These are phyloP conservation scores for Lenzites betulinus DNA, from an alignment of 768 basidiomycete species.

Conservation along the genomic window DNA sequence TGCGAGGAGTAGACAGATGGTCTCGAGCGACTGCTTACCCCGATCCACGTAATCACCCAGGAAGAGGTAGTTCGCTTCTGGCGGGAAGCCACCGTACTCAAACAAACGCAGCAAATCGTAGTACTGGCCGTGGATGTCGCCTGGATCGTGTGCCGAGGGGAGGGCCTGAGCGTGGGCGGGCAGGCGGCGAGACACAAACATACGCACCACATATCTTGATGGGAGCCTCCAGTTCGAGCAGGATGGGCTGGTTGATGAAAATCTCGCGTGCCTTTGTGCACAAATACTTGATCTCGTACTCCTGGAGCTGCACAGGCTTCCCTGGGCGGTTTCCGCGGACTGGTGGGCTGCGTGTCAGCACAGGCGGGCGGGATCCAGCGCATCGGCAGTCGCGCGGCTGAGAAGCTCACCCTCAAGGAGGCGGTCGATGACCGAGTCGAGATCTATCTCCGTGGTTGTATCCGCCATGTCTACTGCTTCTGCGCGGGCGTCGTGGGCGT, in stretches of 20 bases:
- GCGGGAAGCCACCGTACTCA: constrained; percentile 99
- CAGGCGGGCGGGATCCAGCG: constrained; percentile 14
- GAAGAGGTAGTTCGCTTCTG: constrained; percentile 99
- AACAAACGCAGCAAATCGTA: constrained; percentile 97
- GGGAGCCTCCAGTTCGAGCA: constrained; percentile 96
- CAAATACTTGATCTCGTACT: constrained; percentile 99
- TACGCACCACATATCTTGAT: constrained; percentile 98
- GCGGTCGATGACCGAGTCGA: constrained; percentile 99
- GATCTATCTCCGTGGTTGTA: constrained; percentile 89
- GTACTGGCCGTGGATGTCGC: constrained; percentile 99
- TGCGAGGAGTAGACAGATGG: constrained; percentile 97
- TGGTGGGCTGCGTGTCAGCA: constrained; percentile 38
- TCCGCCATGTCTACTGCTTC: constrained; percentile 61
- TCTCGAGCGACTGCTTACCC: constrained; percentile 98
- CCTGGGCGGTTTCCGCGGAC: constrained; percentile 98
- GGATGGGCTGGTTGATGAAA: constrained; percentile 98
- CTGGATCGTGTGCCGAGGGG: constrained; percentile 42
- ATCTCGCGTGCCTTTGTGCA: constrained; percentile 99
- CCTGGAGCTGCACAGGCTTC: constrained; percentile 95
- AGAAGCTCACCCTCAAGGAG: constrained; percentile 86
- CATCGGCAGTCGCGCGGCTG: constrained; percentile 11
- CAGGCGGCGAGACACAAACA: constrained; percentile 12
- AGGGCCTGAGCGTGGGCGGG: constrained; percentile 5
- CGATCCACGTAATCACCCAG: constrained; percentile 99
- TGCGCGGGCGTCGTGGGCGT: constrained; percentile 12